Conservation (phyloP, 2,329 filamentous ascomycete species). For the Orbilia ellipsospora region DNA sequence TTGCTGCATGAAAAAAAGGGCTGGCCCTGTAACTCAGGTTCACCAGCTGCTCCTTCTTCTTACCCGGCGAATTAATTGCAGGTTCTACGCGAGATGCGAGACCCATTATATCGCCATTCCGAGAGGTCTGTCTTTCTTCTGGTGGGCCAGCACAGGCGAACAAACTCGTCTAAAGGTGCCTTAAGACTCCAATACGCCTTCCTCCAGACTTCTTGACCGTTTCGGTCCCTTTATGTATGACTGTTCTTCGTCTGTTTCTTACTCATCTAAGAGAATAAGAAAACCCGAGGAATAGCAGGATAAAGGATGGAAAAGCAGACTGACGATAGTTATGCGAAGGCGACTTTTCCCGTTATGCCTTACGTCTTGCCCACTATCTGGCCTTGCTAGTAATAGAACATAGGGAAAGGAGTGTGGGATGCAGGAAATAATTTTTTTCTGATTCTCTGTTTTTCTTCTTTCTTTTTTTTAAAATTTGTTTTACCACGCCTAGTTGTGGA, state of each 20-base stretch:
- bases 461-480: slow-evolving; percentile 22
- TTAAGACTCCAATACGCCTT: neutral
- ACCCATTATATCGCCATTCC: slow-evolving; percentile 16
- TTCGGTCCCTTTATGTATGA: neutral
- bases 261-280: slow-evolving; percentile 14
- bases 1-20: slow-evolving; percentile 22
- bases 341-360: slow-evolving; percentile 39
- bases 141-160: no score
- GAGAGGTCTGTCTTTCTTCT: slow-evolving; percentile 8
- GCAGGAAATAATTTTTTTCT: neutral
- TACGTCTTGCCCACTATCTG: slow-evolving; percentile 40
- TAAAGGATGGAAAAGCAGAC: neutral
- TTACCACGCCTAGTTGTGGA: slow-evolving; percentile 9
- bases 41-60: slow-evolving; percentile 14
- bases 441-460: neutral
- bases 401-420: slow-evolving; percentile 30
- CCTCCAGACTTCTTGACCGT: neutral
- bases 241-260: no score
- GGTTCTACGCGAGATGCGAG: slow-evolving; percentile 46
- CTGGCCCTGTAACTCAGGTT: slow-evolving; percentile 6
- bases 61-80: slow-evolving; percentile 36
- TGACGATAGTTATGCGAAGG: slow-evolving; percentile 1
- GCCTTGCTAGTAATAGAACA: slow-evolving; percentile 18
- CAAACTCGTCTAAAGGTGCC: no score
- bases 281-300: slow-evolving; percentile 17